These are phyloP conservation scores for Fallopia convolvulus DNA, from an alignment of 148 eudicot species.

Conservation along the genomic window DNA sequence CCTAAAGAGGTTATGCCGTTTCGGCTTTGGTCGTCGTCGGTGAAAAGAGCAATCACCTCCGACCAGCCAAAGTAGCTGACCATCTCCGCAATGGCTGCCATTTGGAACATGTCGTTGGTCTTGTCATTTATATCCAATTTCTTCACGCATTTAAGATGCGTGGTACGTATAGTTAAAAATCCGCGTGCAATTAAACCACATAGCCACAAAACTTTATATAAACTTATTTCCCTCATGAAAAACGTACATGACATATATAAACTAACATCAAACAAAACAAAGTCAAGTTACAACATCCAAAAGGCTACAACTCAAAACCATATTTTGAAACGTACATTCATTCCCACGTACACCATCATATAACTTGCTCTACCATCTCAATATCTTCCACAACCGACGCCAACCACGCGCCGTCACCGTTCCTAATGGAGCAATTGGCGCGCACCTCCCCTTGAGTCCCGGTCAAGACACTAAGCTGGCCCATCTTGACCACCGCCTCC, in stretches of 20 bases:
- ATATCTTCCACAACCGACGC: neutral
- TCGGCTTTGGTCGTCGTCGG: constrained; percentile 56
- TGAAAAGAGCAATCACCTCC: constrained; percentile 41
- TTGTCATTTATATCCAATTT: too few relatives aligned
- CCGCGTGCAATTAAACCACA: too few relatives aligned
- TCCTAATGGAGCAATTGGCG: constrained; percentile 29
- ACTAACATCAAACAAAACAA: too few relatives aligned
- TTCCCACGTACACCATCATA: neutral
- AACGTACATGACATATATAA: too few relatives aligned
- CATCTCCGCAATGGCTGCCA: constrained; percentile 57
- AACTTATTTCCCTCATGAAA: too few relatives aligned
- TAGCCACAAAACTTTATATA: too few relatives aligned
- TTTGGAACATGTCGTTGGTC: constrained; percentile 42
- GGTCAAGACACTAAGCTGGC: constrained; percentile 33
- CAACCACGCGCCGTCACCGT: constrained; percentile 12
- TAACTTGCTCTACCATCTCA: neutral
- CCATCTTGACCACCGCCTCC: constrained; percentile 34
- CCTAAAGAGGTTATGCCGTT: constrained; percentile 43
- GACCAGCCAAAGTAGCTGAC: constrained; percentile 40
- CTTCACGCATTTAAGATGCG: too few relatives aligned
- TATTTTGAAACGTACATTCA: too few relatives aligned
- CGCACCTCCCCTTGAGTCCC: constrained; percentile 36
- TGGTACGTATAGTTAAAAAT: too few relatives aligned
- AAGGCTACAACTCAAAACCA: too few relatives aligned
- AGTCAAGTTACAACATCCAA: too few relatives aligned